Base-by-base conservation (phyloP, 1,139 yeast genomes). In the Starmera stellimalicola region DNA sequence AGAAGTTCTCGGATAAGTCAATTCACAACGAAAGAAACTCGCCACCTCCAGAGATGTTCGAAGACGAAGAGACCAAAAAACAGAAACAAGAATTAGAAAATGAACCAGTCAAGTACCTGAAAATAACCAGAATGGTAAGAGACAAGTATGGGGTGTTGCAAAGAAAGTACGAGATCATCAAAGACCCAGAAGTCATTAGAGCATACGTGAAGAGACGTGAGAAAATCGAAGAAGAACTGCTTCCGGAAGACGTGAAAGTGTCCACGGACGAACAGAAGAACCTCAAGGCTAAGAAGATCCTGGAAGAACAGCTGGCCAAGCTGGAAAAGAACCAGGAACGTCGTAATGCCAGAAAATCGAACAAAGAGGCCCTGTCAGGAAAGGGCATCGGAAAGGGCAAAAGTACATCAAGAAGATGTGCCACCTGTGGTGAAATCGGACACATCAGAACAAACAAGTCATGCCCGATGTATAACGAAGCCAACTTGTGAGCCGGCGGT, bases 391-490 rank as follows among this genome's bases (percentile, higher is more conserved):
- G 85, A 12, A 79, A 78, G 50, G 82, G 81, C 7, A 84, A 83
- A 52, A 76, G 87, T 36, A 83, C 83, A 2, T 78, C 83, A 7
- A 67, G 97, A 52, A 72, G 85, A 50, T 91, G 97, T 61, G 87
- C 94, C 5, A 81, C 94, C 2, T 91, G 97, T 67, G 97, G 97
- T 18, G 94, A 91, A 4, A 70, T 82, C 47, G 98, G 97, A 0
- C 98, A 91, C 55, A 91, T 88, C 42, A 70, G 94, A 51, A 88
- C 97, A 8, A 87, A 85, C 55, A 66, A 73, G 35, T 62, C 84
- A 1, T 88, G 97, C 58, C 97, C 97, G n/a, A 67, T 87, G 68
- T 88, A 76, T 45, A 68, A 68, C 39, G 74, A 50, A 25, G 47
- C 47, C 14, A 49, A 45, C 25, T 45, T 44, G 16, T 45, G 15